These are phyloP conservation scores for Tolypocladium paradoxum DNA, from an alignment of 2,329 filamentous ascomycete species.

Conservation along the genomic window DNA sequence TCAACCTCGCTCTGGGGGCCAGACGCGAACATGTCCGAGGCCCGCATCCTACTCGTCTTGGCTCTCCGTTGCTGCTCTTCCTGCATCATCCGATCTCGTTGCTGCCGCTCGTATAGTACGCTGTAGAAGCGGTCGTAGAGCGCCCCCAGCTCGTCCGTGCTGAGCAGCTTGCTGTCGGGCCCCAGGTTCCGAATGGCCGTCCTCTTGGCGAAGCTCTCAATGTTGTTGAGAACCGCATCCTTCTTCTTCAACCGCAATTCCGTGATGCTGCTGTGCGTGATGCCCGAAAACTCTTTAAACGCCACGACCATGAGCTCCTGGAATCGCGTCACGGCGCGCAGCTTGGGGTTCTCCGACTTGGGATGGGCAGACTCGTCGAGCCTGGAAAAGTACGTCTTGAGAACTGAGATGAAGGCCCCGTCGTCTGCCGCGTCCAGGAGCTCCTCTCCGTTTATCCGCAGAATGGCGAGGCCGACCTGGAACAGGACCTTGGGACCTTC, in stretches of 20 bases:
- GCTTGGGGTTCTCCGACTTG: slow-evolving; percentile 87
- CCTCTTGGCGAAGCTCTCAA: slow-evolving; percentile 93
- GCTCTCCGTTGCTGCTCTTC: slow-evolving; percentile 60
- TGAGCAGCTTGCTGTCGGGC: slow-evolving; percentile 87
- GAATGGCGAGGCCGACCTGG: slow-evolving; percentile 91
- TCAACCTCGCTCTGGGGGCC: slow-evolving; percentile 47
- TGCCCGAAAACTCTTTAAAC: slow-evolving; percentile 94
- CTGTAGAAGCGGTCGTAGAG: slow-evolving; percentile 93
- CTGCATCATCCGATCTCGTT: slow-evolving; percentile 65
- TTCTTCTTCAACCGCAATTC: slow-evolving; percentile 89
- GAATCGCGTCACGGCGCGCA: slow-evolving; percentile 87
- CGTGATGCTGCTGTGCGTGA: slow-evolving; percentile 85
- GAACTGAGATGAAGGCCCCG: slow-evolving; percentile 88
- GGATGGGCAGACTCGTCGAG: slow-evolving; percentile 94
- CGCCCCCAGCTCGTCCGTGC: slow-evolving; percentile 73
- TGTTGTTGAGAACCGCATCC: slow-evolving; percentile 85
- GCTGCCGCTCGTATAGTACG: slow-evolving; percentile 82
- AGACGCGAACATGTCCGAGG: slow-evolving; percentile 24
- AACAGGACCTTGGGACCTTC: slow-evolving; percentile 97
- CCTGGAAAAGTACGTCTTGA: slow-evolving; percentile 89
- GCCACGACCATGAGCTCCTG: slow-evolving; percentile 98
- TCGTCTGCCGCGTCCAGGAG: slow-evolving; percentile 88
- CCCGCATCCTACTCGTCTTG: slow-evolving; percentile 42
- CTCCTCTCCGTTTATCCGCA: slow-evolving; percentile 94
- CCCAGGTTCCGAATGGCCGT: slow-evolving; percentile 94